Conservation (phyloP, 192 early-diverging fungal genomes). For the Phlyctochytrium planicorne region DNA sequence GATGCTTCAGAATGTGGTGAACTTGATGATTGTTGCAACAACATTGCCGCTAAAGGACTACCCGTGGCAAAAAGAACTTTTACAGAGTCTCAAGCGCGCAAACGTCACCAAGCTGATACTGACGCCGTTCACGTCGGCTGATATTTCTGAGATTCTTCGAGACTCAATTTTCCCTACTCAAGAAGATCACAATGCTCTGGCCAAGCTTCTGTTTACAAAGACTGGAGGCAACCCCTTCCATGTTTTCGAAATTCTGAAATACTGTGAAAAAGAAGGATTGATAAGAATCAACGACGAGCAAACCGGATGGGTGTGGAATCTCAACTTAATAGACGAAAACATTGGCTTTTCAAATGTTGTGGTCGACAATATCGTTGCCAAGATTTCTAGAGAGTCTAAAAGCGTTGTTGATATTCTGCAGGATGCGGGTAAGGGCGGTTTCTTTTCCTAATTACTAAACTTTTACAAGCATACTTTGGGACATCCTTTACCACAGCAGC, state of each 20-base stretch:
- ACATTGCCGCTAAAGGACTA: no score
- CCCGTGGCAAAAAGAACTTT: no score
- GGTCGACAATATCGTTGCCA: slow-evolving; percentile 38
- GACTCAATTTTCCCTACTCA: slow-evolving; percentile 35
- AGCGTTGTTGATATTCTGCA: slow-evolving; percentile 34
- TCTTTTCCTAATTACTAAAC: neutral
- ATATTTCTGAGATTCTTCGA: slow-evolving; percentile 35
- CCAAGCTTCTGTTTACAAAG: slow-evolving; percentile 38
- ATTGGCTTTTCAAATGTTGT: slow-evolving; percentile 38
- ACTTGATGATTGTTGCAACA: no score
- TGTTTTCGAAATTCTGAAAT: slow-evolving; percentile 39
- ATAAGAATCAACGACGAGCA: slow-evolving; percentile 41
- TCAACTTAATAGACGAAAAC: slow-evolving; percentile 37
- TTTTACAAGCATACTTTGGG: no score
- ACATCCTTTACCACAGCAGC: no score
- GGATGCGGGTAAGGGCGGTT: slow-evolving; percentile 34
- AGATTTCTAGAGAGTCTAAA: slow-evolving; percentile 28
- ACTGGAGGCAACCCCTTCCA: slow-evolving; percentile 48
- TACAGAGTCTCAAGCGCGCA: no score
- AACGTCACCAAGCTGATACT: no score
- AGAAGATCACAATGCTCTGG: slow-evolving; percentile 30
- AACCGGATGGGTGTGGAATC: slow-evolving; percentile 49
- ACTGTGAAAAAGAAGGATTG: slow-evolving; percentile 31
- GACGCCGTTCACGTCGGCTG: slow-evolving; percentile 28
- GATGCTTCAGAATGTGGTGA: no score